These are phyloP conservation scores for Diaporthe citriasiana DNA, from an alignment of 2,329 filamentous ascomycete genomes.

Conservation along the genomic window DNA sequence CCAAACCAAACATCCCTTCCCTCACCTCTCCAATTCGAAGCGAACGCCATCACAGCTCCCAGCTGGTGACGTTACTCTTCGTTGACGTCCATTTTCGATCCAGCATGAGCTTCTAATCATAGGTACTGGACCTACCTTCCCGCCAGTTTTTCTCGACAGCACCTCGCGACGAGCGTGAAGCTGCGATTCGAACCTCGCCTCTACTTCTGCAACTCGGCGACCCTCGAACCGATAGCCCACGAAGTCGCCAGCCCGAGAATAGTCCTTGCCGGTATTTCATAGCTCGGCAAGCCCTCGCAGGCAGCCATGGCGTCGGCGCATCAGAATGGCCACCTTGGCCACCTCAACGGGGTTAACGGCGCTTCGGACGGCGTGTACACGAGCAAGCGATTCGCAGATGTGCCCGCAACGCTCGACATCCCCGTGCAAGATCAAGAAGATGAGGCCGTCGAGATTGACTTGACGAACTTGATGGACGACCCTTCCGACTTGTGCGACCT, in stretches of 20 bases:
- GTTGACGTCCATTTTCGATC: neutral
- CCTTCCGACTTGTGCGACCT: constrained; percentile 95
- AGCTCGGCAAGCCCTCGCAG: constrained; percentile 45
- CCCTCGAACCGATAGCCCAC: constrained; percentile 11
- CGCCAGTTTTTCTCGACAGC: constrained; percentile 5
- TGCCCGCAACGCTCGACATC: constrained; percentile 76
- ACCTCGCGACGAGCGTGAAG: constrained; percentile 18
- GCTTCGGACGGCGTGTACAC: constrained; percentile 53
- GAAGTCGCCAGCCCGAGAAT: constrained; percentile 5
- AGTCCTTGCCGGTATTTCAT: neutral
- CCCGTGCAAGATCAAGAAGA: constrained; percentile 76
- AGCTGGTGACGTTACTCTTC: neutral
- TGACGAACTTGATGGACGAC: constrained; percentile 92
- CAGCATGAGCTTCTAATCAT: constrained; percentile 31
- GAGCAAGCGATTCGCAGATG: constrained; percentile 74
- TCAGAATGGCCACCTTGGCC: constrained; percentile 60
- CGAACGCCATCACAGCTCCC: neutral
- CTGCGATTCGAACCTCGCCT: constrained; percentile 9
- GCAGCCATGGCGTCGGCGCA: constrained; percentile 58
- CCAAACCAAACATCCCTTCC: neutral
- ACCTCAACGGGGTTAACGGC: constrained; percentile 61
- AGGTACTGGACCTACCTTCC: constrained; percentile 26
- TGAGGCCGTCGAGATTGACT: constrained; percentile 90
- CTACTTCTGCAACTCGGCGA: constrained; percentile 1
- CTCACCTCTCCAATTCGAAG: neutral